Conservation (phyloP, 1,284 basidiomycete species). For the Fistulinella cinereoalba region DNA sequence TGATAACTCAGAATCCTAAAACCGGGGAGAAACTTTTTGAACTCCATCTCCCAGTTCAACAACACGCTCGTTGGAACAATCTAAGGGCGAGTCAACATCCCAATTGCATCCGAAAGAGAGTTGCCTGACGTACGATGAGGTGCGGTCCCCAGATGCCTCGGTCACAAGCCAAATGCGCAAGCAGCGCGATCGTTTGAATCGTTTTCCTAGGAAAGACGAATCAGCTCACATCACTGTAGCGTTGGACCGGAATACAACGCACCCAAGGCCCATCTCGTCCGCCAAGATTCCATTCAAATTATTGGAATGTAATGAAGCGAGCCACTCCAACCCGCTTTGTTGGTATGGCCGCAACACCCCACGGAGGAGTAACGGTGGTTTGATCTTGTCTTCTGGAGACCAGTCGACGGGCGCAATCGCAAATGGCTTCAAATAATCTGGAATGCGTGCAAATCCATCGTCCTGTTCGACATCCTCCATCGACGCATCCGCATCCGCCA, state of each 20-base stretch:
- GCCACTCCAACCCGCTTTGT: slow-evolving; percentile 93
- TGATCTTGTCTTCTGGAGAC: slow-evolving; percentile 57
- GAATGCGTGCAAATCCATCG: slow-evolving; percentile 36
- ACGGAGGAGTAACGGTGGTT: slow-evolving; percentile 79
- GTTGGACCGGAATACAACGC: slow-evolving; percentile 31
- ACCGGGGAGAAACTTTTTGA: slow-evolving; percentile 96
- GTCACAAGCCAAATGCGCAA: slow-evolving; percentile 93
- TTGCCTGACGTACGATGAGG: slow-evolving; percentile 59
- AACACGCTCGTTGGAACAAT: slow-evolving; percentile 94
- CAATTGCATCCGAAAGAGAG: not conserved
- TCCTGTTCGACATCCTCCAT: slow-evolving; percentile 14
- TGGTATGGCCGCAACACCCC: slow-evolving; percentile 93
- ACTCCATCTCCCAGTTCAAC: slow-evolving; percentile 99
- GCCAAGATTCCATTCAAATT: slow-evolving; percentile 92
- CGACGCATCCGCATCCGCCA: slow-evolving; percentile 4
- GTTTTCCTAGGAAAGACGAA: slow-evolving; percentile 71
- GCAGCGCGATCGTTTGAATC: slow-evolving; percentile 91
- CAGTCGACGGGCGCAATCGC: slow-evolving; percentile 67
- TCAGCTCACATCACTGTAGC: not conserved
- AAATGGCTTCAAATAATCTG: slow-evolving; percentile 61
- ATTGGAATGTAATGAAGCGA: slow-evolving; percentile 84
- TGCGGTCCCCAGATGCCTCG: slow-evolving; percentile 97
- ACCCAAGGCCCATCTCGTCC: slow-evolving; percentile 92
- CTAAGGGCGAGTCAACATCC: no score
- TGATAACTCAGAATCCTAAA: slow-evolving; percentile 93